Evolutionary conservation across 441 rosid genomes (phyloP).

Genomic region (Gossypium davidsonii): DNA sequence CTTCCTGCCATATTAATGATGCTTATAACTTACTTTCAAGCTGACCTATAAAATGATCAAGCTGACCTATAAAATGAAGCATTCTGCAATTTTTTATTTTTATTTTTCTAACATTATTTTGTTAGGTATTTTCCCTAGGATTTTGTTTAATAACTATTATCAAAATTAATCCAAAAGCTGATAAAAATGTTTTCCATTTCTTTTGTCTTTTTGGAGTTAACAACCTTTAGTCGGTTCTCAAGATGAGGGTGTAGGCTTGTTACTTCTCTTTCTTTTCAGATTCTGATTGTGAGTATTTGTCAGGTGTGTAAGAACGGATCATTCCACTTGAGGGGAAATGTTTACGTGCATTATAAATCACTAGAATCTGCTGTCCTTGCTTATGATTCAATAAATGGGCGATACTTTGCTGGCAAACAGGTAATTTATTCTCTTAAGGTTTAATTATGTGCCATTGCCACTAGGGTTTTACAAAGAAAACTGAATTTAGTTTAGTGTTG

Average conservation of each 20-base stretch:
- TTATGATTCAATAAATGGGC: constrained; percentile 58
- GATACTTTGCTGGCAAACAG: constrained; percentile 93
- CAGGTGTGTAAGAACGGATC: constrained; percentile 91
- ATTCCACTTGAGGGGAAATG: constrained; percentile 86
- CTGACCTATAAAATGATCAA: background rate
- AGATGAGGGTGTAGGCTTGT: background rate
- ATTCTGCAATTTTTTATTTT: constrained; percentile 6
- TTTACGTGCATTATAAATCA: constrained; percentile 73
- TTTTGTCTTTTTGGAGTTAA: constrained; percentile 1
- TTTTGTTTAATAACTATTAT: background rate
- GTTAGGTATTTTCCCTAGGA: background rate
- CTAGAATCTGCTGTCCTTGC: constrained; percentile 76
- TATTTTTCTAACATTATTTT: background rate
- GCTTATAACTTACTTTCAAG: background rate
- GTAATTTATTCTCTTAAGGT: constrained; percentile 29
- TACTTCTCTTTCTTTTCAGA: constrained; percentile 12
- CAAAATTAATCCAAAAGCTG: background rate
- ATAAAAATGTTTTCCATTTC: background rate
- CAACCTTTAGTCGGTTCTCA: background rate
- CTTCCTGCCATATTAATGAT: constrained; percentile 12
- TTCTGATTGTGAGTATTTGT: constrained; percentile 11
- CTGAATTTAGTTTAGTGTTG: background rate
- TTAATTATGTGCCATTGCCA: background rate
- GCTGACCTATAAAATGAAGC: background rate
- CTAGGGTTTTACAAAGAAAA: background rate